phyloP scores from a whole-genome alignment of 1,139 yeast species.

The Candida tetrigidarum region DNA sequence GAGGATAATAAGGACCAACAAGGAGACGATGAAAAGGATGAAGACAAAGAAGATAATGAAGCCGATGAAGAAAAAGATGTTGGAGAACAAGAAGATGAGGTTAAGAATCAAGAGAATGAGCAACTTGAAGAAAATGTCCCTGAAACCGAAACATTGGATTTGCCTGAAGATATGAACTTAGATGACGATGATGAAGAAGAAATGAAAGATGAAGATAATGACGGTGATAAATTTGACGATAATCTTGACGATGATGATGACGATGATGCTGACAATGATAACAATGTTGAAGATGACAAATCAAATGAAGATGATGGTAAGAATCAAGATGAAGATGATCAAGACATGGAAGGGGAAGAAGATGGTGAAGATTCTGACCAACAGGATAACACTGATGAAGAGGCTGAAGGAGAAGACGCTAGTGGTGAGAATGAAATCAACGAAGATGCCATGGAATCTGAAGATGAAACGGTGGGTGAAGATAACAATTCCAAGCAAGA shows the following conservation, averaged over 20 bases:
- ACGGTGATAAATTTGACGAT: constrained; percentile 32
- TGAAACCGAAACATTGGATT: constrained; percentile 77
- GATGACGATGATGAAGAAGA: constrained; percentile 64
- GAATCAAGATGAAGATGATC: constrained; percentile 25
- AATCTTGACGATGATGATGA: constrained; percentile 27
- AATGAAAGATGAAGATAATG: constrained; percentile 45
- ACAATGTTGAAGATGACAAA: constrained; percentile 25
- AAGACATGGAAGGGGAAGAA: constrained; percentile 23
- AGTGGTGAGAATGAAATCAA: constrained; percentile 27
- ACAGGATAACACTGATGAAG: too few relatives aligned
- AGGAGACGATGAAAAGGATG: constrained; percentile 33
- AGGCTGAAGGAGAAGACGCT: constrained; percentile 25
- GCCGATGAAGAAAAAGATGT: constrained; percentile 65
- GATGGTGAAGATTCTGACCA: constrained; percentile 26
- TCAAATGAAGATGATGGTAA: constrained; percentile 19
- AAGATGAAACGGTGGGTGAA: constrained; percentile 25
- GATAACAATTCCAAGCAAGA: constrained; percentile 22
- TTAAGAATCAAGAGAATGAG: constrained; percentile 71
- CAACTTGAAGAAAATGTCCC: constrained; percentile 74
- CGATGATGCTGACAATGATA: constrained; percentile 25
- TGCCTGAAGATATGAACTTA: constrained; percentile 85
- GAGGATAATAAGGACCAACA: constrained; percentile 26
- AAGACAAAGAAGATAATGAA: constrained; percentile 41
- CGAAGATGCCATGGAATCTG: constrained; percentile 33
- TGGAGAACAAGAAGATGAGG: constrained; percentile 81